Conservation (phyloP, 2,329 filamentous ascomycete species). For the Leptographium wingfieldii region DNA sequence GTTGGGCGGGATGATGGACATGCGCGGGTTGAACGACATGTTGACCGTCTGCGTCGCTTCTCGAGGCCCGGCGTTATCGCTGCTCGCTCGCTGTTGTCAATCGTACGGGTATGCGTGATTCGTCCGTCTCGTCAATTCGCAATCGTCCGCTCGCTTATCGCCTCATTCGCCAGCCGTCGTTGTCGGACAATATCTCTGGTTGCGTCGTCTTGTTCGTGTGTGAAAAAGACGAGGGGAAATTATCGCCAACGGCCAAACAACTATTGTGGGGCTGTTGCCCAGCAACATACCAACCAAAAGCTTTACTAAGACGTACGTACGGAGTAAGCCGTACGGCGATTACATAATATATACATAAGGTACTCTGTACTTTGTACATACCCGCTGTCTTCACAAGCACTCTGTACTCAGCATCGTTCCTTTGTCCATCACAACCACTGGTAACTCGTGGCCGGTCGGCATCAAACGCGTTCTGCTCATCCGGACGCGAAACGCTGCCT, state of each 20-base stretch:
- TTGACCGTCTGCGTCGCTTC: not conserved
- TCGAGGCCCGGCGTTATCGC: not conserved
- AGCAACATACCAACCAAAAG: constrained; percentile 4
- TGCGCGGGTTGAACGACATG: constrained; percentile 48
- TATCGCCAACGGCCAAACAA: not conserved
- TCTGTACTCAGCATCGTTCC: too few species aligned
- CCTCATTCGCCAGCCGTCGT: not conserved
- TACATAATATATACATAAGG: too few species aligned
- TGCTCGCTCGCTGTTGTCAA: too few species aligned
- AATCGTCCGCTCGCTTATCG: not conserved
- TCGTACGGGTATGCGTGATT: too few species aligned
- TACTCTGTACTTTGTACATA: too few species aligned
- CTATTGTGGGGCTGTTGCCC: constrained; percentile 10
- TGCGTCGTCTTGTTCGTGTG: not conserved
- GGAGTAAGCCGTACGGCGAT: too few species aligned
- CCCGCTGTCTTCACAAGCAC: too few species aligned
- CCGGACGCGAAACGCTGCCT: too few species aligned
- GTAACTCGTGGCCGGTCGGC: not conserved
- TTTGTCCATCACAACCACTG: too few species aligned
- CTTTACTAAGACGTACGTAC: not conserved
- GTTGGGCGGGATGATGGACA: constrained; percentile 45
- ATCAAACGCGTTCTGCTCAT: not conserved
- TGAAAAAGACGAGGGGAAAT: not conserved
- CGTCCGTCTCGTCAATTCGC: too few species aligned
- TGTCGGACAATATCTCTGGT: not conserved